A percentile compares a stretch with the other conserved stretches of the same genome.
Conservation (phyloP, 1,284 basidiomycete species). For the Rhizopogon parksii region DNA sequence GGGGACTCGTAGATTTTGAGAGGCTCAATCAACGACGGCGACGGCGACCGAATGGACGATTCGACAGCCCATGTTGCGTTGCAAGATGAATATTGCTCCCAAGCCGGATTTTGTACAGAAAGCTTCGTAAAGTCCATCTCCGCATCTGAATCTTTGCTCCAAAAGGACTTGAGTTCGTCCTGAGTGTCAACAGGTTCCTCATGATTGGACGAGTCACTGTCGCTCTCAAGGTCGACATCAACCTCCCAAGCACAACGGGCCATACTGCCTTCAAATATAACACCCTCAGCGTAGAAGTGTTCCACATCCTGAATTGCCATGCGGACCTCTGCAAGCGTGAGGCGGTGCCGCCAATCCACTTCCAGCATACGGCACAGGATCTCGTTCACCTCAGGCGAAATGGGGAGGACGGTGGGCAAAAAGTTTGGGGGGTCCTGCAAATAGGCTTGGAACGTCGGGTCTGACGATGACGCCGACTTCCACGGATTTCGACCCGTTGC, state of each 20-base stretch:
- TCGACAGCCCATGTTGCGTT: slow-evolving; percentile 38
- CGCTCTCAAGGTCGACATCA: slow-evolving; percentile 56
- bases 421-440: slow-evolving; percentile 57
- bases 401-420: slow-evolving; percentile 68
- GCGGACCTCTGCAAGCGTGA: slow-evolving; percentile 67
- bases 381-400: slow-evolving; percentile 63
- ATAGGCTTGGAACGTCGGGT: slow-evolving; percentile 73
- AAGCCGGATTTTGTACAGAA: slow-evolving; percentile 33
- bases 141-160: slow-evolving; percentile 61
- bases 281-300: slow-evolving; percentile 67
- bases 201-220: slow-evolving; percentile 42
- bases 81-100: slow-evolving; percentile 32
- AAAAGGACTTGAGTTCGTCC: slow-evolving; percentile 37
- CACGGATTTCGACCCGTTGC: slow-evolving; percentile 95
- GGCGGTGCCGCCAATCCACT: slow-evolving; percentile 64
- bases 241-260: slow-evolving; percentile 75
- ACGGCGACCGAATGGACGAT: slow-evolving; percentile 33
- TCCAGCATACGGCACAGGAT: slow-evolving; percentile 67
- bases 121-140: slow-evolving; percentile 55
- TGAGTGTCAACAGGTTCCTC: slow-evolving; percentile 26
- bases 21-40: slow-evolving; percentile 21
- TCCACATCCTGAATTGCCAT: slow-evolving; percentile 60
- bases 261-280: slow-evolving; percentile 76
- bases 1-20: slow-evolving; percentile 29
- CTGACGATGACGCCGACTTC: slow-evolving; percentile 85